phyloP scores from a whole-genome alignment of 345 rosid species.

The Murraya paniculata region DNA sequence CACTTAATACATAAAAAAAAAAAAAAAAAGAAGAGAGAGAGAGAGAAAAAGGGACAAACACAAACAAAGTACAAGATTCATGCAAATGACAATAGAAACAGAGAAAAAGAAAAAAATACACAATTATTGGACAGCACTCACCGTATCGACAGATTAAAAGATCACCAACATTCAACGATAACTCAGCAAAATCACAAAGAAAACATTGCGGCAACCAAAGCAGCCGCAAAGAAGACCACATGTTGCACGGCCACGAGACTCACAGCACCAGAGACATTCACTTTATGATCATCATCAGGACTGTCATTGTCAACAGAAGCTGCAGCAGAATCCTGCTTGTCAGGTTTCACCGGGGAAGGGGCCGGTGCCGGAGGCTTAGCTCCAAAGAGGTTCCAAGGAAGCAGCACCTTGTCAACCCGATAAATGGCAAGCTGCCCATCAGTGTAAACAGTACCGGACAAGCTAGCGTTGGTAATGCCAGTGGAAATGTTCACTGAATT shows the following conservation, averaged over 20 bases:
- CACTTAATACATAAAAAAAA: not conserved
- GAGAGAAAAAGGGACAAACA: not conserved
- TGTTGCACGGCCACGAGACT: not conserved
- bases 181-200: not conserved
- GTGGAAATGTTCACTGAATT: conserved; percentile 41
- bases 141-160: not conserved
- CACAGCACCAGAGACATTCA: conserved; percentile 2
- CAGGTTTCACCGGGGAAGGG: conserved; percentile 28
- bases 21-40: too few relatives aligned
- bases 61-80: not conserved
- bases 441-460: conserved; percentile 26
- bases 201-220: conserved; percentile 3
- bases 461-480: conserved; percentile 34
- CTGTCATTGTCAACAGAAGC: conserved; percentile 20
- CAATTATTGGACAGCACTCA: not conserved
- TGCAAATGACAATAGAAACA: not conserved
- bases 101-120: not conserved
- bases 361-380: conserved; percentile 36
- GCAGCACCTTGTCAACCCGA: conserved; percentile 43
- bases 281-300: not conserved
- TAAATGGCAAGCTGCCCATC: conserved; percentile 44
- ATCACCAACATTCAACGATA: not conserved
- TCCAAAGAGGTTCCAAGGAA: conserved; percentile 33
- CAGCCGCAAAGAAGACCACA: conserved; percentile 1
- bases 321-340: conserved; percentile 18